Base-by-base conservation (phyloP, 495 filamentous ascomycete species). In the Penicillium paxilli region DNA sequence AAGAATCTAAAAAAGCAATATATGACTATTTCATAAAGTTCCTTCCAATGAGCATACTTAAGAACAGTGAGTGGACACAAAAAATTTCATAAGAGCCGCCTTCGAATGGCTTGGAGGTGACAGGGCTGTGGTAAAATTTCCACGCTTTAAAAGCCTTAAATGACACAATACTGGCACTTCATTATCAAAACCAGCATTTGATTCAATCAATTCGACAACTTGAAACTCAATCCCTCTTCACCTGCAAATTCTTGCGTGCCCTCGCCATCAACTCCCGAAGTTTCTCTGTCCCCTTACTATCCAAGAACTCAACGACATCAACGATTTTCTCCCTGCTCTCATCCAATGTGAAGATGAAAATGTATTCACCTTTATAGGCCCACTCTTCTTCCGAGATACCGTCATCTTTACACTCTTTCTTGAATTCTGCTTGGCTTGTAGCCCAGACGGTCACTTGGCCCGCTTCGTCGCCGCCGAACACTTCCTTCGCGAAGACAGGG, bases 311-410 rank as follows among this genome's bases (percentile, higher is more conserved):
- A 44, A 64, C 58, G 22, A 62, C 61, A 22, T 59, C 52, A 5
- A 48, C 61, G 53, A 75, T 65, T 56, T 62, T 65, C 58, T 62
- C 57, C 7, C 62, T 60, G 19, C 14, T 54, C 37, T 72, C 59
- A 47, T 76, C 69, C 56, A 74, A 74, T 26, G 63, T 67, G 28
- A 77, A 55, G 26, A 71, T 61, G 63, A 73, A 74, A n/a, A 77
- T 67, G 52, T 77, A 75, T 52, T 75, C 69, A 4, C 57, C 55
- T 51, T 59, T 12, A 44, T 45, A 62, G 1, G 6, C 35, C 58
- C 58, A 62, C 10, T 68, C 64, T 16, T 61, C 60, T 11, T 47
- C 56, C 0, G 59, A 46, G 11, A 54, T 12, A 19, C 48, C 59
- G 6, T 60, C 52, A 12, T 59, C 68, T 40, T 47, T 56, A 1